A percentile compares a stretch with the other conserved stretches of the same genome.
phyloP scores from a whole-genome alignment of 805 yeast species.

The Saccharomycopsis sp. region DNA sequence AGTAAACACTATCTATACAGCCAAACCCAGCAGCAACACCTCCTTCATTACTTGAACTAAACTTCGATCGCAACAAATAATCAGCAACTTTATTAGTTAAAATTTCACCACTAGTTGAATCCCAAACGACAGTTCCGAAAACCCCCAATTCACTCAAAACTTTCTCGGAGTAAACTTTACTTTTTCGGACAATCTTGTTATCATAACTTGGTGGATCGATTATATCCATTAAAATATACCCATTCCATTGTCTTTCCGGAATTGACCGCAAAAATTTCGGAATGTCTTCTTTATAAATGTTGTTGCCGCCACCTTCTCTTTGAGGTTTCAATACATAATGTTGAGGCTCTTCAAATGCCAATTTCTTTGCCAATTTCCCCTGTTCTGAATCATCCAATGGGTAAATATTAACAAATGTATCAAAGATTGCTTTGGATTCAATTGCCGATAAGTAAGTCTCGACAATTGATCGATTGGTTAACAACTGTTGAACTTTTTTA shows the following conservation, averaged over 20 bases:
- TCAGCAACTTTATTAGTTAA: constrained; percentile 67
- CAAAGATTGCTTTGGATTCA: constrained; percentile 25
- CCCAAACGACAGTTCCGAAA: constrained; percentile 76
- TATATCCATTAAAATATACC: constrained; percentile 89
- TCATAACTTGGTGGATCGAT: constrained; percentile 67
- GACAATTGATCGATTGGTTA: constrained; percentile 51
- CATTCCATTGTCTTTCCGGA: constrained; percentile 74
- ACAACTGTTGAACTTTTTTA: constrained; percentile 86
- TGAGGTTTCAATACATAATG: constrained; percentile 90
- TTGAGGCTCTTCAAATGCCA: constrained; percentile 64
- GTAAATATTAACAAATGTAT: constrained; percentile 78
- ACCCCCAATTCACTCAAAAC: constrained; percentile 88
- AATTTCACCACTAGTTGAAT: constrained; percentile 52
- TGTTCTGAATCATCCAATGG: constrained; percentile 70
- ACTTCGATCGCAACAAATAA: constrained; percentile 81
- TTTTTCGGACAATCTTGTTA: constrained; percentile 67
- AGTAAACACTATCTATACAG: constrained; percentile 78
- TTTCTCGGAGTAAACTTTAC: constrained; percentile 57
- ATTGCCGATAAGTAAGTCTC: constrained; percentile 35
- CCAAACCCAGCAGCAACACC: constrained; percentile 99
- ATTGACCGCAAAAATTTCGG: constrained; percentile 59
- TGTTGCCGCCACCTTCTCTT: constrained; percentile 98
- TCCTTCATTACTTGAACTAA: constrained; percentile 86
- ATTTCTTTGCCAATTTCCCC: constrained; percentile 54
- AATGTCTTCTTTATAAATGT: constrained; percentile 80